These are phyloP conservation scores for Dinochytrium kinnereticum DNA, from an alignment of 371 early-diverging fungal species.

Conservation along the genomic window DNA sequence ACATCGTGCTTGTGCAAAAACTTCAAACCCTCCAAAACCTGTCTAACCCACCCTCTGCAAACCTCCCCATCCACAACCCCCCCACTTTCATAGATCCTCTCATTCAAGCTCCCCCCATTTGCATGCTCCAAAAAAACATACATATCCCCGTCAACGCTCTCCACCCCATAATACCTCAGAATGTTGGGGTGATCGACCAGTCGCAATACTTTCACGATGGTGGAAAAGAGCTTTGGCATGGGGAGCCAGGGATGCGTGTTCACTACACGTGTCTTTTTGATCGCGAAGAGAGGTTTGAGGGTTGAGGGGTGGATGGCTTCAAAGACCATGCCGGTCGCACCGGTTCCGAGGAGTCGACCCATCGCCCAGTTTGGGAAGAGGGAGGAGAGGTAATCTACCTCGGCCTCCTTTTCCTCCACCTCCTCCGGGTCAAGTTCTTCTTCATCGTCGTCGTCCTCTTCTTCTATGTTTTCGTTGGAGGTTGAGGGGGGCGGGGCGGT, in stretches of 20 bases:
- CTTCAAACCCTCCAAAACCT: slow-evolving; percentile 9
- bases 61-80: not conserved
- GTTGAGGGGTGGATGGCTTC: slow-evolving; percentile 24
- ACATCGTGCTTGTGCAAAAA: slow-evolving; percentile 23
- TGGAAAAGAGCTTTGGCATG: slow-evolving; percentile 26
- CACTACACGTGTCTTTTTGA: slow-evolving; percentile 15
- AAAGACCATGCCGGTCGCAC: slow-evolving; percentile 23
- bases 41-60: not conserved
- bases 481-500: not conserved
- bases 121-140: slow-evolving; percentile 25
- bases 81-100: slow-evolving; percentile 10
- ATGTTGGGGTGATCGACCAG: slow-evolving; percentile 26
- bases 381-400: slow-evolving; percentile 27
- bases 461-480: not conserved
- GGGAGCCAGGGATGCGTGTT: slow-evolving; percentile 27
- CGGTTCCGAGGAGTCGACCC: slow-evolving; percentile 22
- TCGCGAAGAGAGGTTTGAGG: slow-evolving; percentile 20
- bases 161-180: slow-evolving; percentile 19
- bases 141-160: slow-evolving; percentile 21
- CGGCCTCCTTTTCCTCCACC: slow-evolving; percentile 26
- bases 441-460: not conserved
- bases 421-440: slow-evolving; percentile 3
- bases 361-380: slow-evolving; percentile 26
- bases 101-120: slow-evolving; percentile 2
- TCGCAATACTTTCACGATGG: slow-evolving; percentile 22